These are phyloP conservation scores for Spinellus fusiger DNA, from an alignment of 192 early-diverging fungal species.

Conservation along the genomic window DNA sequence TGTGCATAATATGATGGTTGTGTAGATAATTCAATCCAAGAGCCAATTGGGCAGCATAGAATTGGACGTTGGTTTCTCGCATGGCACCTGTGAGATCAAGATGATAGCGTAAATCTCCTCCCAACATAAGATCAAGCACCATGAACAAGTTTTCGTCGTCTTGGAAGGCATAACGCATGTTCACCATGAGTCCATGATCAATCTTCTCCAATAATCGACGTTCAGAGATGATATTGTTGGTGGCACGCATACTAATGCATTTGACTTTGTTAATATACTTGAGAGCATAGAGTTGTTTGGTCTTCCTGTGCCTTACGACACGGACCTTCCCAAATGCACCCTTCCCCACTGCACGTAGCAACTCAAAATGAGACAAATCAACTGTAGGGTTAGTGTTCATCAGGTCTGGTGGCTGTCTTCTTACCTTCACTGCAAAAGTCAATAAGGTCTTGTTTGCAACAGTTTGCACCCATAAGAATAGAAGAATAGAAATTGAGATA, in stretches of 20 bases:
- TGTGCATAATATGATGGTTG: conserved; percentile 60
- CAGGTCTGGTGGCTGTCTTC: not conserved
- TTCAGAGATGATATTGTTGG: conserved; percentile 89
- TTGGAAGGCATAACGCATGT: conserved; percentile 94
- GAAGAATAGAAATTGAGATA: not conserved
- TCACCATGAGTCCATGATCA: conserved; percentile 78
- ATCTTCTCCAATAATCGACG: conserved; percentile 84
- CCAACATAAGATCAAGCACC: conserved; percentile 90
- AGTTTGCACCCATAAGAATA: conserved; percentile 34
- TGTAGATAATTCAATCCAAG: conserved; percentile 66
- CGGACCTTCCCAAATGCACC: conserved; percentile 96
- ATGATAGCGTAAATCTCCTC: conserved; percentile 92
- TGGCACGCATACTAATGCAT: conserved; percentile 83
- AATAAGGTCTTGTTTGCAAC: conserved; percentile 60
- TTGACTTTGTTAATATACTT: conserved; percentile 97
- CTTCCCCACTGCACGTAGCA: conserved; percentile 86
- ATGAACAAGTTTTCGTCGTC: conserved; percentile 92
- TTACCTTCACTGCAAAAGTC: conserved; percentile 74
- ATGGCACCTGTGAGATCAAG: conserved; percentile 63
- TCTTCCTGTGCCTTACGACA: conserved; percentile 84
- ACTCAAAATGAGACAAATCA: conserved; percentile 76
- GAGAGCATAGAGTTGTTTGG: conserved; percentile 78
- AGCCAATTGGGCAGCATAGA: conserved; percentile 68
- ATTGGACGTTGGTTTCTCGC: conserved; percentile 57
- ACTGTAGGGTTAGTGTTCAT: not conserved